A percentile compares a stretch with the other conserved stretches of the same genome.
phyloP scores from a whole-genome alignment of 768 basidiomycete genomes.

The Leccinellum albellum region DNA sequence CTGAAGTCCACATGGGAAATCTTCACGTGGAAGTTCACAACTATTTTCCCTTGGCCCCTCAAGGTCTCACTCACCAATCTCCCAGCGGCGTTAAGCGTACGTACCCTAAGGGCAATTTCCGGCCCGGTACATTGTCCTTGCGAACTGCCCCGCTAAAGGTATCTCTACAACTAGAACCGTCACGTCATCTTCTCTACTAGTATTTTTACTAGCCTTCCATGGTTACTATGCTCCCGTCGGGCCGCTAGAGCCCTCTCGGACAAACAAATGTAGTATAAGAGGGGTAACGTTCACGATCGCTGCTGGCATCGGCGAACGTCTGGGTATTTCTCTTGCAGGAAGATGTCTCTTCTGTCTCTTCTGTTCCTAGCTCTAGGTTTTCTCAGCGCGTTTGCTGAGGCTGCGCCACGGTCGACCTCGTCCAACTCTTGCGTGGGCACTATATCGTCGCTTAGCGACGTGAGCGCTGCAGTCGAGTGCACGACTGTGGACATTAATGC shows the following conservation, averaged over 20 bases:
- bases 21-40: neutral
- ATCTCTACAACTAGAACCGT: neutral
- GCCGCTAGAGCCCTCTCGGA: neutral
- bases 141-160: neutral
- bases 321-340: neutral
- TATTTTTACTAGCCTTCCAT: neutral
- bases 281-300: neutral
- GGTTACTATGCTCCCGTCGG: neutral
- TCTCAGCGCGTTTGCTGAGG: neutral
- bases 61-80: neutral
- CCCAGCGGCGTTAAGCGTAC: neutral
- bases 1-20: neutral
- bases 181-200: neutral
- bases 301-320: neutral
- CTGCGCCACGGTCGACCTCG: constrained; percentile 2
- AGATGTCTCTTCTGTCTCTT: neutral
- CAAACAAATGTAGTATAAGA: neutral
- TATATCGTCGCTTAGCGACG: constrained; percentile 49
- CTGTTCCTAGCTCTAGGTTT: neutral
- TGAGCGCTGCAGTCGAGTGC: constrained; percentile 48
- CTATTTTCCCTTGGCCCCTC: neutral
- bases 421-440: constrained; percentile 40
- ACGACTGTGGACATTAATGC: constrained; percentile 53
- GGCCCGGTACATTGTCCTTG: neutral
- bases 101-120: neutral